Conservation (phyloP, 306 rosid species). For the Acacia acuminata region DNA sequence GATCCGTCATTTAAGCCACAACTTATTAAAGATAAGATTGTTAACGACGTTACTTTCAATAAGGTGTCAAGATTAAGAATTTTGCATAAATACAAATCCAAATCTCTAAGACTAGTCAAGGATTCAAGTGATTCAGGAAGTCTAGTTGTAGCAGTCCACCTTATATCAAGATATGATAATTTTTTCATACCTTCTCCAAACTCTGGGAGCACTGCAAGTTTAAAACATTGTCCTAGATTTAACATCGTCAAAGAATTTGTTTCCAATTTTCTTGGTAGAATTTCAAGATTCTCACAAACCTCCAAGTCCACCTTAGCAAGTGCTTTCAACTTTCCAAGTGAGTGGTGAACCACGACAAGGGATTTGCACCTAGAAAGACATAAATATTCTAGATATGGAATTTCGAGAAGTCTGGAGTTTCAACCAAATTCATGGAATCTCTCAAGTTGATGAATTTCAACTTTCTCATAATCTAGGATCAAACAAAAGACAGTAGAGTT, state of each 20-base stretch:
- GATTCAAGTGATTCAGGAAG: neutral
- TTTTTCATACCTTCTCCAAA: neutral
- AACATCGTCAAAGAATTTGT: neutral
- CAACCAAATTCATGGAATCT: rapidly evolving
- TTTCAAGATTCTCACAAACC: neutral
- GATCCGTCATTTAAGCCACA: neutral
- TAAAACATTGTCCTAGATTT: neutral
- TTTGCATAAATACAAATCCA: no score
- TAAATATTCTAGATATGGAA: neutral
- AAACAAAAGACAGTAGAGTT: neutral
- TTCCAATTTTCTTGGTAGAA: slow-evolving; percentile 6
- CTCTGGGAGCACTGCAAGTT: neutral
- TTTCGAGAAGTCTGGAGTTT: no score
- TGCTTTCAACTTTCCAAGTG: neutral
- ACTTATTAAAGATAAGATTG: neutral
- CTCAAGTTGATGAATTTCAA: neutral
- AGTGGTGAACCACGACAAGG: neutral
- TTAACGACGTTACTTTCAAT: neutral
- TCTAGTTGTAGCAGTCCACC: neutral
- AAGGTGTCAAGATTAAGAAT: no score
- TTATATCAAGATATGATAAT: neutral
- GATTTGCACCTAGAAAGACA: neutral
- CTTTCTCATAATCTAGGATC: neutral
- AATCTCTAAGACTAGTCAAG: neutral
- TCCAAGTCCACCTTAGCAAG: neutral